A percentile compares a stretch with the other conserved stretches of the same genome.
Evolutionary conservation across 805 yeast species (phyloP).

Genomic region (Candida ovalis): DNA sequence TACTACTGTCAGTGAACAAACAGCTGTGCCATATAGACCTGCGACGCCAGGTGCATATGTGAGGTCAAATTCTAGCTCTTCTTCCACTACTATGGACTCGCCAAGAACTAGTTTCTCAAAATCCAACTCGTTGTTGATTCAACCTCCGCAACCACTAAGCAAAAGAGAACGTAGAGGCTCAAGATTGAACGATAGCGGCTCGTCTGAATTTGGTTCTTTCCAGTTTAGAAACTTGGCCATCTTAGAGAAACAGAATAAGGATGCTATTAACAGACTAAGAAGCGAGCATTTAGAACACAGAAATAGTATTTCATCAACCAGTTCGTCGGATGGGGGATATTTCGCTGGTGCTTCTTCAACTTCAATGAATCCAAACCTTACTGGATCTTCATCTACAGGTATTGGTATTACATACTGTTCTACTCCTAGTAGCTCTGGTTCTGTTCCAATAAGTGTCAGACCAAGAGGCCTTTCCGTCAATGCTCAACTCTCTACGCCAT

Average conservation of each 20-base stretch:
- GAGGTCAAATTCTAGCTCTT: conserved; percentile 23
- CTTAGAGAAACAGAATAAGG: conserved; percentile 90
- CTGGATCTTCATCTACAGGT: conserved; percentile 14
- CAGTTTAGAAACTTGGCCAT: conserved; percentile 86
- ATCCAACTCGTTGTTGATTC: conserved; percentile 18
- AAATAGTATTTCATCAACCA: conserved; percentile 37
- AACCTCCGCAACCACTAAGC: conserved; percentile 31
- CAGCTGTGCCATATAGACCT: not conserved
- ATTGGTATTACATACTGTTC: conserved; percentile 15
- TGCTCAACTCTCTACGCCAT: conserved; percentile 20
- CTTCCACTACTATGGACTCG: conserved; percentile 27
- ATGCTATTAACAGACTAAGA: conserved; percentile 81
- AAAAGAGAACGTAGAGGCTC: conserved; percentile 71
- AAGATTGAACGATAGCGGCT: conserved; percentile 57
- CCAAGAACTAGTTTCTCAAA: conserved; percentile 27
- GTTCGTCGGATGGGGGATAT: conserved; percentile 41
- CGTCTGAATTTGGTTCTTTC: conserved; percentile 85
- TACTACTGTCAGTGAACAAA: conserved; percentile 9
- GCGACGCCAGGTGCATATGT: conserved; percentile 3
- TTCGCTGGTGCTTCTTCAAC: conserved; percentile 6
- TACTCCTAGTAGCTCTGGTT: conserved; percentile 24
- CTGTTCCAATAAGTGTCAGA: conserved; percentile 7
- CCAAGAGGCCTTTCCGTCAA: conserved; percentile 19
- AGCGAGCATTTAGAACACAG: conserved; percentile 71
- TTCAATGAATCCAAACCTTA: conserved; percentile 1